Evolutionary conservation across 2,329 filamentous ascomycete species (phyloP), one percentile per base, ranked within the genome.

Genomic region (Pezicula neosporulosa): DNA sequence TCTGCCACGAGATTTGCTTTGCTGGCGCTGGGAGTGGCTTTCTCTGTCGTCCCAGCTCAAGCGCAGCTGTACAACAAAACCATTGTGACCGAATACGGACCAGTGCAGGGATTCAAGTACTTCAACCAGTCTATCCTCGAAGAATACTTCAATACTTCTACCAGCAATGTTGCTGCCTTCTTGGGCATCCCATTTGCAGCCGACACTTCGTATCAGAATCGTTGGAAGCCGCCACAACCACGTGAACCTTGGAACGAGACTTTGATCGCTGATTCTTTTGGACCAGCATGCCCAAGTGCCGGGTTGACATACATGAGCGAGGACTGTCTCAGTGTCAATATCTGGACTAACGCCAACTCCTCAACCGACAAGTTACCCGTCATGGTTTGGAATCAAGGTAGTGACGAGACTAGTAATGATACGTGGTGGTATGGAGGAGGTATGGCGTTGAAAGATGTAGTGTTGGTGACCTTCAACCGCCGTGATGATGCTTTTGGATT

Each of bases 401-500:
- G 37, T 19, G 37, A 39, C n/a, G 37, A 39, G 37, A 39, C 37
- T 5, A 39, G 37, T 39, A 19, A 39, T 19, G 15, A 39, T n/a
- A 39, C 37, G 15, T 39, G 37, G 37, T 39, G 37, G 37, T 82
- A 85, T 59, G 82, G 82, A 47, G 82, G 82, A 3, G 78, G 71
- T 4, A 75, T 85, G 48, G 76, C 87, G 60, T 80, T 85, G 56
- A 77, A 74, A 0, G 79, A 77, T 24, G 82, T 87, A 68, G 77
- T 84, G 13, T 72, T 77, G 13, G 75, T 84, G 47, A 77, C 73
- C 63, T 76, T 83, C 62, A 79, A 78, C 66, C 81, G 86, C 65
- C 75, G 85, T 7, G 76, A 87, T 38, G 81, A 81, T 6, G 77
- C 80, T 3, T 70, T 89, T 61, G 87, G 87, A 1, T 90, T 90